These are phyloP conservation scores for Coemansia sp. DNA, from an alignment of 192 early-diverging fungal genomes.

Conservation along the genomic window DNA sequence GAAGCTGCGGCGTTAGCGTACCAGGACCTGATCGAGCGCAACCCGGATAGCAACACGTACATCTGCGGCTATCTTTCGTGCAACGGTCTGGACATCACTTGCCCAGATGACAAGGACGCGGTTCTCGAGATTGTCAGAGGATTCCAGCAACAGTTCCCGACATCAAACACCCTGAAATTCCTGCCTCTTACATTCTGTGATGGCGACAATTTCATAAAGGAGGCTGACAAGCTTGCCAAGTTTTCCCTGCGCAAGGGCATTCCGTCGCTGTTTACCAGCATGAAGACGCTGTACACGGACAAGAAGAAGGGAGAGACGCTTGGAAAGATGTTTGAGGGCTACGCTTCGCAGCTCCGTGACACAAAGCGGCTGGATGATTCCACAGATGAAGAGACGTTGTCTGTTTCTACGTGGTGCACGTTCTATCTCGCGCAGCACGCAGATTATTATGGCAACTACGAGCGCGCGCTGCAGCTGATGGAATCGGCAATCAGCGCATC, in stretches of 20 bases:
- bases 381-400: slow-evolving; percentile 67
- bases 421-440: slow-evolving; percentile 91
- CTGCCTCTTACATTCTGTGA: slow-evolving; percentile 73
- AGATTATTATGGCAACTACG: slow-evolving; percentile 70
- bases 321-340: slow-evolving; percentile 67
- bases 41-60: slow-evolving; percentile 79
- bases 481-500: slow-evolving; percentile 81
- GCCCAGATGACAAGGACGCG: slow-evolving; percentile 32
- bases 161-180: slow-evolving; percentile 77
- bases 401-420: slow-evolving; percentile 82
- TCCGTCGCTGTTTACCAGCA: slow-evolving; percentile 85
- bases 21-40: slow-evolving; percentile 70
- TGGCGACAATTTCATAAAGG: slow-evolving; percentile 64
- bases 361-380: slow-evolving; percentile 53
- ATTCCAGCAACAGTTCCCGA: slow-evolving; percentile 70
- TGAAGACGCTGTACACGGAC: slow-evolving; percentile 71
- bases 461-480: slow-evolving; percentile 74
- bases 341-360: slow-evolving; percentile 51
- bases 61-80: slow-evolving; percentile 65
- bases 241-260: slow-evolving; percentile 86
- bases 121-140: slow-evolving; percentile 50
- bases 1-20: slow-evolving; percentile 78
- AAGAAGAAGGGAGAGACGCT: slow-evolving; percentile 68
- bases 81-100: slow-evolving; percentile 35
- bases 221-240: slow-evolving; percentile 68